These are phyloP conservation scores for Usnea hakonensis DNA, from an alignment of 495 filamentous ascomycete species.

Conservation along the genomic window DNA sequence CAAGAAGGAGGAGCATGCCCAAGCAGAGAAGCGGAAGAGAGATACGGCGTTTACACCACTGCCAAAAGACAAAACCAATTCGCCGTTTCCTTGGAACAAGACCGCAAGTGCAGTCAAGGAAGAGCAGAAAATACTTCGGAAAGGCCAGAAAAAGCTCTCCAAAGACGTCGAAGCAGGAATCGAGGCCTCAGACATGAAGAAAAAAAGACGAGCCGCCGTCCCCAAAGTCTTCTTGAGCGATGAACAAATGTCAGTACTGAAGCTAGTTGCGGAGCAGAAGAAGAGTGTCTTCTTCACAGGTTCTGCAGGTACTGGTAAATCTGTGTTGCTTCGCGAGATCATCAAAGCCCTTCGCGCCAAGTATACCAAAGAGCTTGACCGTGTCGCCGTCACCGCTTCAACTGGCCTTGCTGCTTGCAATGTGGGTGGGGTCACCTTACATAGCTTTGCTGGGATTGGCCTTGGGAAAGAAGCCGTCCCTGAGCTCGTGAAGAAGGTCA, in stretches of 20 bases:
- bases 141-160: constrained; percentile 50
- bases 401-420: constrained; percentile 96
- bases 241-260: constrained; percentile 77
- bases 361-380: constrained; percentile 63
- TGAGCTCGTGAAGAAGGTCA: constrained; percentile 85
- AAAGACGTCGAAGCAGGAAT: constrained; percentile 34
- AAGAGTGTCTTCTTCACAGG: constrained; percentile 98
- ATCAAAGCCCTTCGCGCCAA: constrained; percentile 73
- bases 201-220: constrained; percentile 35
- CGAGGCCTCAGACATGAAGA: constrained; percentile 30
- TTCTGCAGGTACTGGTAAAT: constrained; percentile 96
- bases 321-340: constrained; percentile 85
- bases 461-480: constrained; percentile 81
- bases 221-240: constrained; percentile 65
- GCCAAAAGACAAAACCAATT: constrained; percentile 34
- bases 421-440: constrained; percentile 88
- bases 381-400: constrained; percentile 87
- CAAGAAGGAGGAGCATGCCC: constrained; percentile 28
- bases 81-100: constrained; percentile 63
- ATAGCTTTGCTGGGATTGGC: constrained; percentile 93
- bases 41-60: constrained; percentile 26
- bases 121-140: constrained; percentile 65
- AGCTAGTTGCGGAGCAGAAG: constrained; percentile 62
- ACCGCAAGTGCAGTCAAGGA: constrained; percentile 76
- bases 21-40: constrained; percentile 35